Evolutionary conservation across 2,329 filamentous ascomycete genomes (phyloP), one percentile per base, ranked within the genome.

Genomic region (Pseudogymnoascus sp.): DNA sequence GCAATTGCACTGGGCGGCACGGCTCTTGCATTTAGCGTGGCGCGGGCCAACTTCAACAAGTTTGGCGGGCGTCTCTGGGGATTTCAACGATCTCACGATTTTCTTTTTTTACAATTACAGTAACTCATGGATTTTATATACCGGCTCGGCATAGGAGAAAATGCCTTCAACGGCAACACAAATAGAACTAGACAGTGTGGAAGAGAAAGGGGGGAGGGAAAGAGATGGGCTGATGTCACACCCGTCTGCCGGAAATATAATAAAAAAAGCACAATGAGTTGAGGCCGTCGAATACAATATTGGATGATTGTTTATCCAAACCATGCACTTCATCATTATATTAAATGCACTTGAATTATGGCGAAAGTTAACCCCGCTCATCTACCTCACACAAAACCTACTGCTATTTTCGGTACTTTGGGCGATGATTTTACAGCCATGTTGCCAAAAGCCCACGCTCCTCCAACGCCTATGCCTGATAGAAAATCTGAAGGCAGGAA

Each of bases 21-120:
- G 38, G 37, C 38, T 50, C 65, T 68, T 71, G 70, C 71, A 73
- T 72, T 66, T 71, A 72, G 70, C 69, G 68, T 66, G 69, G 70
- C 70, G 63, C 21, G 69, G 68, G 63, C 66, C 70, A 70, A 72
- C 67, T 73, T 73, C 72, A 73, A 73, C 71, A 73, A 67, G 70
- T 72, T 70, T 70, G 68, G 70, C 50, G 50, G 50, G 50, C 68
- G 71, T 73, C 70, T 59, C 56, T 56, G 50, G 61, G 59, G 69
- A 70, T 72, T 68, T 65, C 64, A 65, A 65, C 64, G 64, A 65
- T 65, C 63, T 62, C 61, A 59, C 26, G 61, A 53, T 63, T 63
- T 63, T 31, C 35, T 31, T 42, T 63, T 63, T 40, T 62, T 47
- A 35, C 24, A 33, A 29, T 63, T 61, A 61, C 59, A 62, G 42